A percentile compares a stretch with the other conserved stretches of the same genome.
Conservation (phyloP, 169 alveolate species). For the Cryptosporidium parvum region DNA sequence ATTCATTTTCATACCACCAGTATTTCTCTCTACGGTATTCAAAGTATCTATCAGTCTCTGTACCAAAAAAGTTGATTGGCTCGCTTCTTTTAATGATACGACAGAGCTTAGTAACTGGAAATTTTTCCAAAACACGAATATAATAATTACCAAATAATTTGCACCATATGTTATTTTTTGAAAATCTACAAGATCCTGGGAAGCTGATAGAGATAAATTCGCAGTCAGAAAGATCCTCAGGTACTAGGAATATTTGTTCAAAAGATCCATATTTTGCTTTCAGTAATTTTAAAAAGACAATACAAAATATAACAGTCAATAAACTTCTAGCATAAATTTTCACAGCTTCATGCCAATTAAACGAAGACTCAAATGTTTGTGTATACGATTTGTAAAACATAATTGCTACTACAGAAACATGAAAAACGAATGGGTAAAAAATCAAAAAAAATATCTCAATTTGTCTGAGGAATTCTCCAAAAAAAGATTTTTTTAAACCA, state of each 20-base stretch:
- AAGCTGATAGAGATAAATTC: constrained; percentile 17
- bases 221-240: constrained; percentile 40
- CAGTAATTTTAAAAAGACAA: constrained; percentile 2
- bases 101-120: neutral
- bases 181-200: constrained; percentile 12
- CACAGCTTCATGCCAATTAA: constrained; percentile 30
- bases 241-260: constrained; percentile 32
- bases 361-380: neutral
- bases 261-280: constrained; percentile 12
- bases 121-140: neutral
- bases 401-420: constrained; percentile 6
- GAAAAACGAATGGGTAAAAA: constrained; percentile 31
- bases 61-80: constrained; percentile 25
- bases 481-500: constrained; percentile 49
- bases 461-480: constrained; percentile 17
- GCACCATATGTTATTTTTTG: neutral
- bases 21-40: constrained; percentile 19
- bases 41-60: constrained; percentile 2
- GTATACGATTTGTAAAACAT: constrained; percentile 22
- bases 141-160: neutral
- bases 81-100: neutral
- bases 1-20: constrained; percentile 49
- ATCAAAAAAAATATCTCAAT: constrained; percentile 1
- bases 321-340: constrained; percentile 58
- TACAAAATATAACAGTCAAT: constrained; percentile 13